phyloP scores from a whole-genome alignment of 345 rosid species.

The Salix udensis region DNA sequence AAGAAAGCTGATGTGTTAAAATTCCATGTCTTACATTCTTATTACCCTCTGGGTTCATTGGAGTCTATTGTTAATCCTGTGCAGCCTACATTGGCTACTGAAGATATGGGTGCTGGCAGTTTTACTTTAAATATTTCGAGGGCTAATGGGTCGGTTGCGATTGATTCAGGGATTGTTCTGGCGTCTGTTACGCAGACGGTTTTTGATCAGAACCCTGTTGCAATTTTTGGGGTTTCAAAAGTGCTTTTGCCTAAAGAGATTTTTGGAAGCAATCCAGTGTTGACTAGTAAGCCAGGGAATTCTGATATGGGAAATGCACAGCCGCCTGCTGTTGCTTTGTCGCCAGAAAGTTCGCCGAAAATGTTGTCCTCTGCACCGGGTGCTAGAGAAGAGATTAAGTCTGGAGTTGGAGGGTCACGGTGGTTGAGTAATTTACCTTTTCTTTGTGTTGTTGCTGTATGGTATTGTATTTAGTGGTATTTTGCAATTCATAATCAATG shows the following conservation, averaged over 20 bases:
- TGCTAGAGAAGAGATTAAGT: conserved; percentile 26
- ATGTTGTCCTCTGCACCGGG: conserved; percentile 55
- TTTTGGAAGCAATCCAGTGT: conserved; percentile 42
- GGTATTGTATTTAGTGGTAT: conserved; percentile 50
- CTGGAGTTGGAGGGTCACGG: conserved; percentile 25
- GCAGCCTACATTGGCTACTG: conserved; percentile 89
- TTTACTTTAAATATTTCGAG: conserved; percentile 79
- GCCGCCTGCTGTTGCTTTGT: conserved; percentile 42
- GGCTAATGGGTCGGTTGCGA: conserved; percentile 72
- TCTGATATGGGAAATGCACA: conserved; percentile 25
- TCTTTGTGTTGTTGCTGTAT: conserved; percentile 56
- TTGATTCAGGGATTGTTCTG: conserved; percentile 69
- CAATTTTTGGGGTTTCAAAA: conserved; percentile 79
- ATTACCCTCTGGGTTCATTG: conserved; percentile 84
- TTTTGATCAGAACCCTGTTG: conserved; percentile 78
- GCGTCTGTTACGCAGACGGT: conserved; percentile 85
- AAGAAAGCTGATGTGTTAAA: conserved; percentile 61
- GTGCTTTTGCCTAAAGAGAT: conserved; percentile 77
- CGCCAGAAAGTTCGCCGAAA: conserved; percentile 53
- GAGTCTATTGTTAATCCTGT: conserved; percentile 88
- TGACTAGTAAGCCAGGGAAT: conserved; percentile 33
- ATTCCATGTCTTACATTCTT: conserved; percentile 85
- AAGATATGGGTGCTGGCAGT: conserved; percentile 67
- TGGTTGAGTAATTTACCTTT: conserved; percentile 14
- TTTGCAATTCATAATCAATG: conserved; percentile 13